These are phyloP conservation scores for Wickerhamomyces pijperi DNA, from an alignment of 805 yeast genomes.

Conservation along the genomic window DNA sequence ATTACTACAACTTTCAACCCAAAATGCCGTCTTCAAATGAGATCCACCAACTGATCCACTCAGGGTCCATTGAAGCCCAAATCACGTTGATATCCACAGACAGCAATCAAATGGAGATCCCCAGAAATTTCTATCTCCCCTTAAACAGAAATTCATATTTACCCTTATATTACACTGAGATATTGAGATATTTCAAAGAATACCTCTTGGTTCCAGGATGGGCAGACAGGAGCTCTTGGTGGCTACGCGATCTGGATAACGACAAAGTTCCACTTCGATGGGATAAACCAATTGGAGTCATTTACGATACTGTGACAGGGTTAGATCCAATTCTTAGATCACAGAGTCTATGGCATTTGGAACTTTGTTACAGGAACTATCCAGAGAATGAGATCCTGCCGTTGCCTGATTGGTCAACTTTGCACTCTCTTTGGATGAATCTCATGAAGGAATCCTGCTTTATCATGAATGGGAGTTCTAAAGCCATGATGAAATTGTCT, in stretches of 20 bases:
- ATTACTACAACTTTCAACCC: too few relatives aligned
- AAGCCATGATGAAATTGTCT: slow-evolving; percentile 68
- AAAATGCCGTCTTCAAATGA: too few relatives aligned
- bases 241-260: slow-evolving; percentile 67
- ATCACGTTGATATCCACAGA: slow-evolving; percentile 20
- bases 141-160: slow-evolving; percentile 41
- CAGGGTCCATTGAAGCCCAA: slow-evolving; percentile 36
- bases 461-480: slow-evolving; percentile 67
- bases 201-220: slow-evolving; percentile 20
- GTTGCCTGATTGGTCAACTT: slow-evolving; percentile 17
- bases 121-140: slow-evolving; percentile 6
- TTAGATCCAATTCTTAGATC: slow-evolving; percentile 21
- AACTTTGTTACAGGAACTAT: slow-evolving; percentile 28
- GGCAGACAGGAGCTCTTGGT: slow-evolving; percentile 25
- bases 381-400: slow-evolving; percentile 37
- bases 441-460: slow-evolving; percentile 76
- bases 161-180: slow-evolving; percentile 27
- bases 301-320: slow-evolving; percentile 43
- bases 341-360: slow-evolving; percentile 33
- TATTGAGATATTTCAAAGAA: slow-evolving; percentile 28
- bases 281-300: slow-evolving; percentile 61
- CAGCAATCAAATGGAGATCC: slow-evolving; percentile 11
- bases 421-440: slow-evolving; percentile 55
- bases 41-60: too few relatives aligned
- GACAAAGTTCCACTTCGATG: slow-evolving; percentile 56